A percentile compares a stretch with the other conserved stretches of the same genome.
phyloP scores from a whole-genome alignment of 2,329 filamentous ascomycete genomes.

The Monosporascus sp. region DNA sequence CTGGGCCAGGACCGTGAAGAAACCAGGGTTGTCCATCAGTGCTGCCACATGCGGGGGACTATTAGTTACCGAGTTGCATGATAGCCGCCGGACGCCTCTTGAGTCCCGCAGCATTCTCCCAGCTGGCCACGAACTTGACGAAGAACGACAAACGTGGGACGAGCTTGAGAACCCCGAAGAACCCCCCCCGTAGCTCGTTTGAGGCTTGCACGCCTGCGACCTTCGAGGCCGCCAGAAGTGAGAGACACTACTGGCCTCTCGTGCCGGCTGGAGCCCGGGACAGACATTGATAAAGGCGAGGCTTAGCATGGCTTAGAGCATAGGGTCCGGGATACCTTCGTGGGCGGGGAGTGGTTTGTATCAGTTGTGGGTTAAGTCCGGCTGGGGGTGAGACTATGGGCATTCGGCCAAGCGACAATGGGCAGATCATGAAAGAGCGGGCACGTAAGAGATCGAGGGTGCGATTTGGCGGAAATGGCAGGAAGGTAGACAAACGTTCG shows the following conservation, averaged over 20 bases:
- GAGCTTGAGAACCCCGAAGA: background rate
- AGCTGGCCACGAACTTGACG: background rate
- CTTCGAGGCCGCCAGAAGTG: background rate
- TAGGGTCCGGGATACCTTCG: background rate
- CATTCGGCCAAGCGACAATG: background rate
- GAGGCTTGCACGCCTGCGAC: too few species aligned
- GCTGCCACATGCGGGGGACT: conserved; percentile 12
- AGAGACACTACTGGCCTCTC: background rate
- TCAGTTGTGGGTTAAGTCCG: background rate
- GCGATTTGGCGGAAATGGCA: background rate
- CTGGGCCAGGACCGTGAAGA: conserved; percentile 11
- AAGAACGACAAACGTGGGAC: background rate
- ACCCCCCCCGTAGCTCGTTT: background rate
- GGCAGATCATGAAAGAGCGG: background rate
- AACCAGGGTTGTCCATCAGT: background rate
- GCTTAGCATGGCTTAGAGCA: background rate
- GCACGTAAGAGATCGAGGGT: background rate
- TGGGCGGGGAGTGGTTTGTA: background rate
- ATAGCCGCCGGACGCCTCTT: conserved; percentile 13
- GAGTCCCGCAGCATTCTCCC: too few species aligned
- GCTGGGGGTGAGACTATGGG: background rate
- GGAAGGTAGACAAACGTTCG: background rate
- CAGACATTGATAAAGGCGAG: background rate
- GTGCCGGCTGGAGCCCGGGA: too few species aligned
- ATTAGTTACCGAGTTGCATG: conserved; percentile 10